These are phyloP conservation scores for Scedosporium aurantiacum DNA, from an alignment of 2,329 filamentous ascomycete genomes.

Conservation along the genomic window DNA sequence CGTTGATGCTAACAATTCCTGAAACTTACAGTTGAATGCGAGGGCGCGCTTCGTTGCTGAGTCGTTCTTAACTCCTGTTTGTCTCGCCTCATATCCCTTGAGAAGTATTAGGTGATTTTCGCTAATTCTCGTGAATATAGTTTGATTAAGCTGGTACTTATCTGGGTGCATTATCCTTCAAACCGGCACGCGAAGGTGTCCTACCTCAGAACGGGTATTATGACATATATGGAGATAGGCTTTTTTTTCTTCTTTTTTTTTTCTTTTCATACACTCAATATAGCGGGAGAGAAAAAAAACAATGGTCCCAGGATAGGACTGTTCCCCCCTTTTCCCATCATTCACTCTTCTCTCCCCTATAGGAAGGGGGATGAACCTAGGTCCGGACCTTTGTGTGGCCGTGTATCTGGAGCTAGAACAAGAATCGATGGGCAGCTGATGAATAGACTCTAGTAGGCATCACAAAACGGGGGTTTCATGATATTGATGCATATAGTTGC, in stretches of 20 bases:
- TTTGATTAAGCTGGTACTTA: neutral
- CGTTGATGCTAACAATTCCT: constrained; percentile 11
- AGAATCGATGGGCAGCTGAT: neutral
- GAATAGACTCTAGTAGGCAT: neutral
- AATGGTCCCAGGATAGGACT: neutral
- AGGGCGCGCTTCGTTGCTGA: constrained; percentile 95
- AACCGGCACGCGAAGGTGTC: neutral
- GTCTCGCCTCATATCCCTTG: constrained; percentile 12
- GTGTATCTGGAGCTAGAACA: neutral
- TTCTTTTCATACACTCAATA: too few species aligned
- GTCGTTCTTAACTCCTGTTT: constrained; percentile 90
- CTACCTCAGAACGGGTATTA: neutral
- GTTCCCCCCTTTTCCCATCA: neutral
- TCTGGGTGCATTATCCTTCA: neutral
- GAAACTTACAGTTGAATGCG: constrained; percentile 66
- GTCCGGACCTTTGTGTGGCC: neutral
- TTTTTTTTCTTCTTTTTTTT: neutral
- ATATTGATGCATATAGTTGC: neutral
- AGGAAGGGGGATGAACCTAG: neutral
- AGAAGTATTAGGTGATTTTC: neutral
- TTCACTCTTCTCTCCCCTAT: neutral
- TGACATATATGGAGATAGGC: neutral
- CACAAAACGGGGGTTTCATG: neutral
- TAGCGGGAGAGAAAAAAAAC: too few species aligned
- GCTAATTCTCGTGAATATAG: neutral